Evolutionary conservation across 352 stramenopile species (phyloP).

Genomic region (Globisporangium splendens): DNA sequence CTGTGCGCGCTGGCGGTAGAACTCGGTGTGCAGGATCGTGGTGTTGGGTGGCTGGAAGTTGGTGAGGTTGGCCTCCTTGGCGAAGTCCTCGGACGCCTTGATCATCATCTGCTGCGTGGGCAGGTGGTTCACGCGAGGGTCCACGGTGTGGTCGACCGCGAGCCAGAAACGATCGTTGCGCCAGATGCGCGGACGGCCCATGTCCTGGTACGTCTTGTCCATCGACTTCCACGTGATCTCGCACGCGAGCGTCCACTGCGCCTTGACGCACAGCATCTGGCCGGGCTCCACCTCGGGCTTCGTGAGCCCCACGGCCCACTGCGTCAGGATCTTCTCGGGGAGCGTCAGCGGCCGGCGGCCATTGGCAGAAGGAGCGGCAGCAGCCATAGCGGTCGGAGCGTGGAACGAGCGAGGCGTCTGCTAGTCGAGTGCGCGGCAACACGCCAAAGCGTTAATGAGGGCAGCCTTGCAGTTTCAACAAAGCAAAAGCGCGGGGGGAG

Average conservation of each 20-base stretch:
- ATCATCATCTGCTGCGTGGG: constrained; percentile 87
- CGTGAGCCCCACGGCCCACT: constrained; percentile 70
- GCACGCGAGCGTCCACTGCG: constrained; percentile 79
- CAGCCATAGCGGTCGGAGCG: neutral
- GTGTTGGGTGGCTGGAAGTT: constrained; percentile 86
- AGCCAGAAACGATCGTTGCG: constrained; percentile 87
- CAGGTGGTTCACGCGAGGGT: constrained; percentile 80
- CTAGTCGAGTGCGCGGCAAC: neutral
- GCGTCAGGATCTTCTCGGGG: constrained; percentile 75
- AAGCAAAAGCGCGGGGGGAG: too few relatives aligned
- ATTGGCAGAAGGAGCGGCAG: too few relatives aligned
- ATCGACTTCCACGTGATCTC: constrained; percentile 90
- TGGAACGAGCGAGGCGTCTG: neutral
- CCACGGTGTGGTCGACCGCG: constrained; percentile 80
- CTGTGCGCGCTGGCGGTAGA: constrained; percentile 81
- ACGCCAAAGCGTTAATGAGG: neutral
- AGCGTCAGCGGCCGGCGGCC: neutral
- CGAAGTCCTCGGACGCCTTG: constrained; percentile 79
- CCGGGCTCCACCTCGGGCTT: constrained; percentile 57
- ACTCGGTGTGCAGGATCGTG: constrained; percentile 86
- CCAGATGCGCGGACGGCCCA: constrained; percentile 80
- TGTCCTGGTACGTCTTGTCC: constrained; percentile 88
- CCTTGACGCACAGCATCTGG: constrained; percentile 84
- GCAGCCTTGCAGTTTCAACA: neutral
- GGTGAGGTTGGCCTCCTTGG: constrained; percentile 69